Evolutionary conservation across 768 basidiomycete species (phyloP).

Genomic region (Ramaria sp.): DNA sequence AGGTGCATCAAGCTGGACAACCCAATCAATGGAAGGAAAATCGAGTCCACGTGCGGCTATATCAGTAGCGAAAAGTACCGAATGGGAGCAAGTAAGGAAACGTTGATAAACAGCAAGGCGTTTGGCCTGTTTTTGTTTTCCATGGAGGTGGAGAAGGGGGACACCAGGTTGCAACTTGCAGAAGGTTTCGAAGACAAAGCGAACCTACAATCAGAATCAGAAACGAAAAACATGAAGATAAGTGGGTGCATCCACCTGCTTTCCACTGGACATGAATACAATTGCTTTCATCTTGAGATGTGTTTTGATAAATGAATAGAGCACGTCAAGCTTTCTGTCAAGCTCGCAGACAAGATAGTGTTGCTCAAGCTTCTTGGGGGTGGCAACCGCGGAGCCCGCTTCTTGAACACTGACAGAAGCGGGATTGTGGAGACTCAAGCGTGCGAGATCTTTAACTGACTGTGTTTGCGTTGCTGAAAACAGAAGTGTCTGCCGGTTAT

Average conservation of each 20-base stretch:
- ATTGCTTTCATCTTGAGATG: constrained; percentile 87
- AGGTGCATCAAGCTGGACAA: constrained; percentile 89
- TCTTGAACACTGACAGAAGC: constrained; percentile 56
- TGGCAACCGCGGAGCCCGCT: constrained; percentile 30
- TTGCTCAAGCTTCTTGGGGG: constrained; percentile 76
- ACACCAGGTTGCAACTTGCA: constrained; percentile 92
- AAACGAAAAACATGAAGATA: neutral
- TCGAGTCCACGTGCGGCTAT: constrained; percentile 94
- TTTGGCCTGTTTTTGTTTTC: constrained; percentile 92
- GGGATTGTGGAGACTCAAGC: constrained; percentile 79
- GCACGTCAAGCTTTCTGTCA: constrained; percentile 79
- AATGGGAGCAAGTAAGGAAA: constrained; percentile 73
- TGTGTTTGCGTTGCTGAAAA: constrained; percentile 97
- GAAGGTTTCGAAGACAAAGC: constrained; percentile 93
- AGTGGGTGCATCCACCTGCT: constrained; percentile 49
- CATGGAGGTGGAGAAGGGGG: constrained; percentile 87
- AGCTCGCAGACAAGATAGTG: constrained; percentile 77
- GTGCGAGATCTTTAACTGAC: constrained; percentile 78
- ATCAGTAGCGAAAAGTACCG: constrained; percentile 90
- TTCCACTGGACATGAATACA: constrained; percentile 90
- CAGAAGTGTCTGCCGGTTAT: constrained; percentile 85
- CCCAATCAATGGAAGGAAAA: constrained; percentile 96
- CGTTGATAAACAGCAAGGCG: constrained; percentile 74
- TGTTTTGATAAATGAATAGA: constrained; percentile 92
- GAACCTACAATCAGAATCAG: constrained; percentile 32